Evolutionary conservation across 306 rosid genomes (phyloP).

Genomic region (Vicia villosa): DNA sequence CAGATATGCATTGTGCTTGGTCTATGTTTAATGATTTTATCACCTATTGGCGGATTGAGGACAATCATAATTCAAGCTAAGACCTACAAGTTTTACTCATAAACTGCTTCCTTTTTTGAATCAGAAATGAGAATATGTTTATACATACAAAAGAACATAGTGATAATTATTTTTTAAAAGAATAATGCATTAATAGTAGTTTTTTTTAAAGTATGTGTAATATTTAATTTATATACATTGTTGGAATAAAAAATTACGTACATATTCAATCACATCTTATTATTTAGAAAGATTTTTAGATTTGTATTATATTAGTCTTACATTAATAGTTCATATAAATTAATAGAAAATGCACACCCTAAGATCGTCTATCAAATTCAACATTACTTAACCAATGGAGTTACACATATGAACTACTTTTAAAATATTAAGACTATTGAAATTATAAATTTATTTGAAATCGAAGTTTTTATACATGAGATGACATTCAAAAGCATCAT

Average conservation of each 20-base stretch:
- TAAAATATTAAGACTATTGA: background rate
- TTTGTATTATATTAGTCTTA: background rate
- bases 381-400: background rate
- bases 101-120: constrained; percentile 12
- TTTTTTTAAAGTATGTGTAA: background rate
- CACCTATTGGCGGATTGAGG: constrained; percentile 87
- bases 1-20: constrained; percentile 80
- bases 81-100: constrained; percentile 63
- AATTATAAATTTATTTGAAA: too few relatives aligned
- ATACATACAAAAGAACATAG: background rate
- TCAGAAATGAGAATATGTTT: background rate
- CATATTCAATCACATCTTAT: background rate
- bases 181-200: background rate
- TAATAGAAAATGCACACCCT: background rate
- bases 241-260: background rate
- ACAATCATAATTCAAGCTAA: constrained; percentile 61
- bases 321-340: background rate
- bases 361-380: background rate
- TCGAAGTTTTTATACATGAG: background rate
- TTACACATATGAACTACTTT: background rate
- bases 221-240: background rate
- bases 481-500: background rate
- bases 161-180: background rate
- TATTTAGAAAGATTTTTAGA: background rate
- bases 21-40: constrained; percentile 54